These are phyloP conservation scores for Blastocystis sp. DNA, from an alignment of 352 stramenopile genomes.

Conservation along the genomic window DNA sequence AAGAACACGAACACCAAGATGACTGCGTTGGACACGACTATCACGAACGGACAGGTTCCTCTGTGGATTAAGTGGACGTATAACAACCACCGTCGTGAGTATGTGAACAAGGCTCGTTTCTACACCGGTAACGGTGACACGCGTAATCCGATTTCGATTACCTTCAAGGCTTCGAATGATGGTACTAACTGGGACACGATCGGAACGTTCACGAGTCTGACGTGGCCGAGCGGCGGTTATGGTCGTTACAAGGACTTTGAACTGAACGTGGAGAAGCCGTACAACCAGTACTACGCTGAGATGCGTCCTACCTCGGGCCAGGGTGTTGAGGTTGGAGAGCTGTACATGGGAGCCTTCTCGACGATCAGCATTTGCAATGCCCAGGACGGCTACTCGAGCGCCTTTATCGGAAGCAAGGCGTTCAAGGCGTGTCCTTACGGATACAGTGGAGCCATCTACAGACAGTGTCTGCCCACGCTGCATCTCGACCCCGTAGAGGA, in stretches of 20 bases:
- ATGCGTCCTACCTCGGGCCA: background rate
- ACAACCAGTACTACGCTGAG: background rate
- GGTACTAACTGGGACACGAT: background rate
- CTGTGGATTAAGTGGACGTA: background rate
- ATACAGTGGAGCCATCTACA: background rate
- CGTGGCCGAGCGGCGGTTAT: background rate
- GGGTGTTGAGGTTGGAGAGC: background rate
- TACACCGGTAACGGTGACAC: background rate
- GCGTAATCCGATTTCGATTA: background rate
- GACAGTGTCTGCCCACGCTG: background rate
- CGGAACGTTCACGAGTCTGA: background rate
- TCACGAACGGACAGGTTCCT: background rate
- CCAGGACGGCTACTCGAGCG: background rate
- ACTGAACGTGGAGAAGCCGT: background rate
- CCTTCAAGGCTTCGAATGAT: background rate
- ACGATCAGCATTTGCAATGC: background rate
- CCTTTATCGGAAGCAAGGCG: background rate
- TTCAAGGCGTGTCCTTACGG: background rate
- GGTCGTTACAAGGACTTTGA: background rate
- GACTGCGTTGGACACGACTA: background rate
- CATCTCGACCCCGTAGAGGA: background rate
- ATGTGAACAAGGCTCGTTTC: background rate
- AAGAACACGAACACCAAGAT: slow-evolving; percentile 27
- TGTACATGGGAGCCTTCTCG: background rate
- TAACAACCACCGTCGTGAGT: background rate